These are phyloP conservation scores for Raphanus sativus DNA, from an alignment of 345 rosid genomes.

Conservation along the genomic window DNA sequence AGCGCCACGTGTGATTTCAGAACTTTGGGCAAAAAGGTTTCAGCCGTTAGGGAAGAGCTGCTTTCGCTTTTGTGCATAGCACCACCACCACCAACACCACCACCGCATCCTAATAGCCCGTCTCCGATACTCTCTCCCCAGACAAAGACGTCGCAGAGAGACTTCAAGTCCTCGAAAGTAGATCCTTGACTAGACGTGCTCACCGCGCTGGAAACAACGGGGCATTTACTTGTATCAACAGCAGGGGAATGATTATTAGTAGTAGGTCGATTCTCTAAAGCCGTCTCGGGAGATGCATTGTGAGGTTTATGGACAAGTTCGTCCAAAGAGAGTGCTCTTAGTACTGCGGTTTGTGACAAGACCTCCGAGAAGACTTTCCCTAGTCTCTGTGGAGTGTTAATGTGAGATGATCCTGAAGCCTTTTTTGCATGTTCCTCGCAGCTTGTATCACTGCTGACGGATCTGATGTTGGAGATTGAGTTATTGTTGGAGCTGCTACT, in stretches of 20 bases:
- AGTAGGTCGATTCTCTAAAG: slow-evolving; percentile 36
- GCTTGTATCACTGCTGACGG: slow-evolving; percentile 44
- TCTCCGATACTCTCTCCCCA: slow-evolving; percentile 54
- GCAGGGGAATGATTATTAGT: slow-evolving; percentile 34
- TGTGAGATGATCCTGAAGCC: slow-evolving; percentile 34
- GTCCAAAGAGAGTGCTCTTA: slow-evolving; percentile 43
- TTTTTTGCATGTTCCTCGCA: slow-evolving; percentile 47
- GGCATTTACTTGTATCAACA: slow-evolving; percentile 47
- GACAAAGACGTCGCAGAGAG: slow-evolving; percentile 46
- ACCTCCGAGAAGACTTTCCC: slow-evolving; percentile 66
- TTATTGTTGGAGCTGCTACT: slow-evolving; percentile 18
- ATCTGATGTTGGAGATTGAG: slow-evolving; percentile 33
- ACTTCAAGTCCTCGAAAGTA: slow-evolving; percentile 42
- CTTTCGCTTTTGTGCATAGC: slow-evolving; percentile 34
- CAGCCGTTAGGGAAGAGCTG: slow-evolving; percentile 34
- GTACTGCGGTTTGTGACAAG: slow-evolving; percentile 48
- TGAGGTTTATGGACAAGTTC: slow-evolving; percentile 43
- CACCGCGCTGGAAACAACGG: slow-evolving; percentile 50
- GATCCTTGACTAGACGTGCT: slow-evolving; percentile 53
- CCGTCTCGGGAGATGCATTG: slow-evolving; percentile 35
- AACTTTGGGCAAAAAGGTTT: slow-evolving; percentile 45
- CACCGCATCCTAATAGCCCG: slow-evolving; percentile 27
- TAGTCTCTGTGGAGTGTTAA: slow-evolving; percentile 42
- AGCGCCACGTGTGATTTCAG: slow-evolving; percentile 48
- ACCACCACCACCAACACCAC: slow-evolving; percentile 36